A percentile compares a stretch with the other conserved stretches of the same genome.
Evolutionary conservation across 345 rosid species (phyloP).

Genomic region (Dipteronia sinensis): DNA sequence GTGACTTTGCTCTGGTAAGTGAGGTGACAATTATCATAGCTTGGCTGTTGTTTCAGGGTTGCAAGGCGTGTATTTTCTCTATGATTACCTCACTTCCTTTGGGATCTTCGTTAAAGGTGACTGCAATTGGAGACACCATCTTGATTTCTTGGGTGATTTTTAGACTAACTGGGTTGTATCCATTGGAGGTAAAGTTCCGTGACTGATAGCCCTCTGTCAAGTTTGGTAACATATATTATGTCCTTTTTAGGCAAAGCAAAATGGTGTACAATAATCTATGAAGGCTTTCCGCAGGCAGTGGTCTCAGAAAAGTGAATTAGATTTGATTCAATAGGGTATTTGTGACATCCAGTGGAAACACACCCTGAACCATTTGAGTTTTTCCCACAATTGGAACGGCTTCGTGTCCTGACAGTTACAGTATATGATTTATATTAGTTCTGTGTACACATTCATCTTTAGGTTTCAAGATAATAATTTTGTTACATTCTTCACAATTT

Average conservation of each 20-base stretch:
- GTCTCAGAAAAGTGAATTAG: constrained; percentile 9
- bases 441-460: neutral
- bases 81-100: neutral
- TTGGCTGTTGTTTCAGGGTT: neutral
- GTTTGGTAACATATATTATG: neutral
- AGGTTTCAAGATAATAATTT: neutral
- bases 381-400: neutral
- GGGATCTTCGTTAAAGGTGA: neutral
- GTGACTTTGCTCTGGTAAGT: neutral
- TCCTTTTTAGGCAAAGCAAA: neutral
- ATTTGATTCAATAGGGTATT: constrained; percentile 3
- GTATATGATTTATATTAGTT: neutral
- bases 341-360: neutral
- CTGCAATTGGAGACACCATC: too few species aligned
- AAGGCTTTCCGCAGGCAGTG: neutral
- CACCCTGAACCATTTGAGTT: neutral
- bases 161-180: neutral
- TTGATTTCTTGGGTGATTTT: too few species aligned
- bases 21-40: neutral
- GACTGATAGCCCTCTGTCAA: neutral
- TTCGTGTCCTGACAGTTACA: neutral
- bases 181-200: neutral
- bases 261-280: neutral
- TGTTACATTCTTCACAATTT: neutral
- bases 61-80: neutral